Conservation (phyloP, 441 rosid genomes). For the Brassica balearica region DNA sequence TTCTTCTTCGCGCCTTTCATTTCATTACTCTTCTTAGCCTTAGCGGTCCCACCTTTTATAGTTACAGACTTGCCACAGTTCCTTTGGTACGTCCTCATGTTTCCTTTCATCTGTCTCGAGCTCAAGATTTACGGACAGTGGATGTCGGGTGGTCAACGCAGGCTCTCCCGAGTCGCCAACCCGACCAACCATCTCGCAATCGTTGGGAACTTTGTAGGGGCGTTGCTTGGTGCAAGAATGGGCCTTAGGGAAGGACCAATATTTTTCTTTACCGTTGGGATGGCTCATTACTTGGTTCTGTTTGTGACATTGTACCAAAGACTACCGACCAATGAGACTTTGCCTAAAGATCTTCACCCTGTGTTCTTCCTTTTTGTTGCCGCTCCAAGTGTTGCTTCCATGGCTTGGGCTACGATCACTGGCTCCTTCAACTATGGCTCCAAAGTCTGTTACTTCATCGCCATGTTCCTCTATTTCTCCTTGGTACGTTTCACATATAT, state of each 20-base stretch:
- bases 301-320: conserved; percentile 96
- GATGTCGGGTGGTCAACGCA: conserved; percentile 93
- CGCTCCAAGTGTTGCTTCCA: conserved; percentile 92
- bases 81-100: conserved; percentile 88
- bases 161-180: conserved; percentile 93
- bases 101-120: conserved; percentile 75
- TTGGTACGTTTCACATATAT: conserved; percentile 53
- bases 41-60: conserved; percentile 78
- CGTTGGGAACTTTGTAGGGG: conserved; percentile 94
- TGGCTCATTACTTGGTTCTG: conserved; percentile 86
- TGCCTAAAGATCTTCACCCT: conserved; percentile 97
- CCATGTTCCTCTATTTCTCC: conserved; percentile 86
- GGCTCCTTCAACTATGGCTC: conserved; percentile 85
- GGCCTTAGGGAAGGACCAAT: conserved; percentile 69
- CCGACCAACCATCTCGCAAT: conserved; percentile 89
- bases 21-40: conserved; percentile 74
- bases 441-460: conserved; percentile 81
- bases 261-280: conserved; percentile 89
- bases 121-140: conserved; percentile 96
- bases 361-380: conserved; percentile 93
- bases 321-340: conserved; percentile 84
- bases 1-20: conserved; percentile 98
- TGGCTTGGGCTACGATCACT: conserved; percentile 91
- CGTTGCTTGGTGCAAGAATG: conserved; percentile 67
- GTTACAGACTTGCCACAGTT: conserved; percentile 46